A percentile compares a stretch with the other conserved stretches of the same genome.
phyloP scores from a whole-genome alignment of 805 yeast species.

The Teunomyces panamensis region DNA sequence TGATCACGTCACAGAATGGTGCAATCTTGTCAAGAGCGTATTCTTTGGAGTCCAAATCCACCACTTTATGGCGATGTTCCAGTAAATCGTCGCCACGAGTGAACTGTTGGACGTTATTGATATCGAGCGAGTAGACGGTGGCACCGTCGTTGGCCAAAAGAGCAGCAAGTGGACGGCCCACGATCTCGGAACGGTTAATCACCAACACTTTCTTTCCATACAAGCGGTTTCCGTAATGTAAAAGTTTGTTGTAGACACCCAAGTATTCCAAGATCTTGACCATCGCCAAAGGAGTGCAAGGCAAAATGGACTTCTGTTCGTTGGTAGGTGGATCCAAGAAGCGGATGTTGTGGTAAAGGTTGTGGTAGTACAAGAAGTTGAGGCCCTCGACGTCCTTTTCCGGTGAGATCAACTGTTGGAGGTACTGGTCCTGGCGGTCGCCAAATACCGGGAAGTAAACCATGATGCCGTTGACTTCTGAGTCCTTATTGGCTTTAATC shows the following conservation, averaged over 20 bases:
- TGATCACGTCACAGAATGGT: slow-evolving; percentile 79
- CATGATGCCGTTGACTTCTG: slow-evolving; percentile 83
- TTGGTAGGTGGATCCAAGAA: slow-evolving; percentile 68
- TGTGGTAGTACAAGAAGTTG: slow-evolving; percentile 85
- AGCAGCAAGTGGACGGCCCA: slow-evolving; percentile 96
- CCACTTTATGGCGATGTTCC: slow-evolving; percentile 77
- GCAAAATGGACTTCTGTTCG: slow-evolving; percentile 78
- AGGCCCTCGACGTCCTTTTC: slow-evolving; percentile 97
- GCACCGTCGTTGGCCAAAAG: slow-evolving; percentile 97
- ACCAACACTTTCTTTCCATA: slow-evolving; percentile 91
- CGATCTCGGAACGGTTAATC: slow-evolving; percentile 93
- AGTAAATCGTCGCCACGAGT: slow-evolving; percentile 91
- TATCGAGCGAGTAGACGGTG: slow-evolving; percentile 86
- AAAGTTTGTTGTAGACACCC: slow-evolving; percentile 77
- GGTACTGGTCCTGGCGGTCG: slow-evolving; percentile 88
- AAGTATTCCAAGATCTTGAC: slow-evolving; percentile 90
- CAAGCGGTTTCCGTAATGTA: slow-evolving; percentile 86
- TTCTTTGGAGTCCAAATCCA: slow-evolving; percentile 47
- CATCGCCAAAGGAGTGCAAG: slow-evolving; percentile 94
- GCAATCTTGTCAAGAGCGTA: slow-evolving; percentile 62
- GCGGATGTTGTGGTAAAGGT: slow-evolving; percentile 90
- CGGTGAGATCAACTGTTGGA: slow-evolving; percentile 87
- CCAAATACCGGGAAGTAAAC: slow-evolving; percentile 98
- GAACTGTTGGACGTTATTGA: slow-evolving; percentile 83
- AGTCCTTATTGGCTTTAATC: slow-evolving; percentile 77